Evolutionary conservation across 1,139 yeast species (phyloP).

Genomic region (Kodamaea suecica): DNA sequence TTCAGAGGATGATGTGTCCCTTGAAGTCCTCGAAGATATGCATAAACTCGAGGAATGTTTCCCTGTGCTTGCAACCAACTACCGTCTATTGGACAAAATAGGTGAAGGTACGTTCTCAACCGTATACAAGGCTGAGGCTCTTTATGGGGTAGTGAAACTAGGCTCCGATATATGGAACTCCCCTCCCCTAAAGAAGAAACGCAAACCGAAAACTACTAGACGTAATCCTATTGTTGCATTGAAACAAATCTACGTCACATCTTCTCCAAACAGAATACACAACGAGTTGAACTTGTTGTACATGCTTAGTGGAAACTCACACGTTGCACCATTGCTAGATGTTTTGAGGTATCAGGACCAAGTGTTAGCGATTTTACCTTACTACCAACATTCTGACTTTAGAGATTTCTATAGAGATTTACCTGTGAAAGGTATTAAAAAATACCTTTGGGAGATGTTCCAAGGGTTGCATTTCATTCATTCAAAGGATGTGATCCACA

Average conservation of each 20-base stretch:
- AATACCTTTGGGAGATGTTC: conserved; percentile 75
- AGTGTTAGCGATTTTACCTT: conserved; percentile 88
- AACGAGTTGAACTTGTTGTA: conserved; percentile 81
- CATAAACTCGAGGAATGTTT: conserved; percentile 59
- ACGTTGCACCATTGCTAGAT: conserved; percentile 86
- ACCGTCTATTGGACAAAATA: conserved; percentile 72
- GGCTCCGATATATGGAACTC: conserved; percentile 46
- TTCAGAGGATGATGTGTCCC: conserved; percentile 42
- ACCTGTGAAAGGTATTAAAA: conserved; percentile 74
- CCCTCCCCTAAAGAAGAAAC: conserved; percentile 38
- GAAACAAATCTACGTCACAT: conserved; percentile 90
- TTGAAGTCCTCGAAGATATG: conserved; percentile 66
- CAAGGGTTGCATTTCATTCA: conserved; percentile 77
- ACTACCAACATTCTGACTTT: conserved; percentile 87
- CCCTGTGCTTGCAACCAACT: conserved; percentile 56
- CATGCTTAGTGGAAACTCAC: conserved; percentile 61
- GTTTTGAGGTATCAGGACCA: conserved; percentile 87
- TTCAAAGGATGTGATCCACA: conserved; percentile 70
- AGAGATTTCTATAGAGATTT: conserved; percentile 80
- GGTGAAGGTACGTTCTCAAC: conserved; percentile 96
- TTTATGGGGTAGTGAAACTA: conserved; percentile 40
- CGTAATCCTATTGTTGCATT: conserved; percentile 72
- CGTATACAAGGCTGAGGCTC: conserved; percentile 84
- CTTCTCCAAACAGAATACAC: conserved; percentile 86
- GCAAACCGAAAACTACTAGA: conserved; percentile 12